phyloP scores from a whole-genome alignment of 2,329 filamentous ascomycete species.

The Fusarium tricinctum region DNA sequence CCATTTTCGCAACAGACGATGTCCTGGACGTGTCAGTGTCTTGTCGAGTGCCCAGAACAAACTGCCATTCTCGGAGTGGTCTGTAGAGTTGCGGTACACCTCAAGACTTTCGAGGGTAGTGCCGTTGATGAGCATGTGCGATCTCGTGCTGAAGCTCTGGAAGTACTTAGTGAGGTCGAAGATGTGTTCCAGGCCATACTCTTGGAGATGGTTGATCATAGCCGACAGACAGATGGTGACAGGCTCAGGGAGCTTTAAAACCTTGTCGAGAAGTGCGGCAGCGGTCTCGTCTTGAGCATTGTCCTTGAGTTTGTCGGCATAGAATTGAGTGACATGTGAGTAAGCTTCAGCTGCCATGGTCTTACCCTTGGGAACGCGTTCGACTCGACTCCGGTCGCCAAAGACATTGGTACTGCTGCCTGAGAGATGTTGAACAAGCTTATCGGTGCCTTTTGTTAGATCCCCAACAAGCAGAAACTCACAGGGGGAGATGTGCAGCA shows the following conservation, averaged over 20 bases:
- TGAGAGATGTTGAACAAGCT: conserved; percentile 89
- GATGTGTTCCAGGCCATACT: conserved; percentile 94
- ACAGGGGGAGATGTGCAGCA: conserved; percentile 94
- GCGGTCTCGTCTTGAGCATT: conserved; percentile 68
- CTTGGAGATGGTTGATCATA: conserved; percentile 93
- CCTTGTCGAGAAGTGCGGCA: conserved; percentile 82
- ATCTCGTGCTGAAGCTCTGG: conserved; percentile 91
- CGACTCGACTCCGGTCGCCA: conserved; percentile 88
- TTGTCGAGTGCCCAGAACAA: conserved; percentile 96
- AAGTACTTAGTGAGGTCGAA: conserved; percentile 98
- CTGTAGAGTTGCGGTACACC: conserved; percentile 95
- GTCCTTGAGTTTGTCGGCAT: conserved; percentile 84
- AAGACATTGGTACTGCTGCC: conserved; percentile 93
- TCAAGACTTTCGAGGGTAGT: conserved; percentile 95
- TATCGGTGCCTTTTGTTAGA: conserved; percentile 90
- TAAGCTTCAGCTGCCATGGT: conserved; percentile 87
- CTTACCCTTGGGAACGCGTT: conserved; percentile 80
- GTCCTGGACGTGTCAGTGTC: conserved; percentile 90
- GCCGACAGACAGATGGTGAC: conserved; percentile 94
- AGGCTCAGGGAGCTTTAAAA: conserved; percentile 85
- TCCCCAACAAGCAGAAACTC: conserved; percentile 95
- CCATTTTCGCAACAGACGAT: conserved; percentile 92
- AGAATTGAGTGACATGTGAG: conserved; percentile 92
- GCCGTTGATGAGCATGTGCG: conserved; percentile 96
- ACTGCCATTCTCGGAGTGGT: conserved; percentile 86